Conservation (phyloP, 306 rosid genomes). For the Alnus rubra region DNA sequence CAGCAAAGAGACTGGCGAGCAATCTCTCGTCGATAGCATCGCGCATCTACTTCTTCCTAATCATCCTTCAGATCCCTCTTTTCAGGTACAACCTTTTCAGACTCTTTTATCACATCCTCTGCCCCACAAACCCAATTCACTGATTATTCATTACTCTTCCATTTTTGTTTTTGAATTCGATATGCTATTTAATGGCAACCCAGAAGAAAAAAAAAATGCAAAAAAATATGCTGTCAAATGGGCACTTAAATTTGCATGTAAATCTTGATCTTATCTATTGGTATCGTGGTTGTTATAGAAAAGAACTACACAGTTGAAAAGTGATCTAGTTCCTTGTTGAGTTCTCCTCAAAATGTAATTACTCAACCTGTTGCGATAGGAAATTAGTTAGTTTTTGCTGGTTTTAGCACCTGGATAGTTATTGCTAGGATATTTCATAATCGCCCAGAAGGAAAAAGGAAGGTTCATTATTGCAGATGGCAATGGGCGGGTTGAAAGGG, state of each 20-base stretch:
- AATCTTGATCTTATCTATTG: neutral
- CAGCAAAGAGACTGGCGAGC: slow-evolving; percentile 54
- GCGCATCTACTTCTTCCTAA: slow-evolving; percentile 67
- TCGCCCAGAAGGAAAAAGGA: neutral
- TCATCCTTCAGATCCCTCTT: slow-evolving; percentile 90
- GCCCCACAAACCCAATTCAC: neutral
- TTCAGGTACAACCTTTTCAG: slow-evolving; percentile 58
- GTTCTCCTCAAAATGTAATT: neutral
- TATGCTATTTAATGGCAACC: too few relatives aligned
- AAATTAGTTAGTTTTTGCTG: neutral
- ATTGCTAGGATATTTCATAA: neutral
- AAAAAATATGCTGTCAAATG: neutral
- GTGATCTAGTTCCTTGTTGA: neutral
- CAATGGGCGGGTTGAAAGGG: too few relatives aligned
- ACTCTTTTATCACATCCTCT: neutral
- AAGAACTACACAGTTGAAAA: neutral
- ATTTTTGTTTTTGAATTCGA: neutral
- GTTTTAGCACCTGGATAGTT: slow-evolving; percentile 10
- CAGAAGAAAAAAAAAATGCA: neutral
- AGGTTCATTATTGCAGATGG: too few relatives aligned
- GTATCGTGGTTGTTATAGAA: neutral
- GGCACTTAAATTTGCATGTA: neutral
- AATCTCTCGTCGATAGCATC: slow-evolving; percentile 54
- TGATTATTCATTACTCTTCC: neutral
- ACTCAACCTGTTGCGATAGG: neutral